Base-by-base conservation (phyloP, 1,284 basidiomycete genomes). In the Cryptococcus sp. region DNA sequence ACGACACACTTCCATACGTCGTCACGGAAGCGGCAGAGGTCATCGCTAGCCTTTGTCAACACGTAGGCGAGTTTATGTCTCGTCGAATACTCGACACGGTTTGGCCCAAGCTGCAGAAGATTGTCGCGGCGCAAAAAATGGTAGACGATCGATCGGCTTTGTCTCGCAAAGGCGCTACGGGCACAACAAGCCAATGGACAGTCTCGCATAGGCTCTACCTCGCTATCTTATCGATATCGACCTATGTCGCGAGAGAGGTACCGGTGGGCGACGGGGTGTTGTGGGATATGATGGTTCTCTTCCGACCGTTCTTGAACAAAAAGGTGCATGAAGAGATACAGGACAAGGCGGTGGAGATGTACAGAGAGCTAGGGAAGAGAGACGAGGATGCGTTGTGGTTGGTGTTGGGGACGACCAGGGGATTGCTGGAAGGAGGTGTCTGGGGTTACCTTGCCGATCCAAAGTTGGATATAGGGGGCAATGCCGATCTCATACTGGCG, bases 321-420 rank as follows among this genome's bases (percentile, higher is more conserved):
- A 69, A 79, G 43, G 80, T 78, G 3, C 83, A 93, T 54, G 79
- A 79, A 45, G 87, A 90, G 60, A 73, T 94, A 21, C 86, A 88
- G 60, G 63, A 62, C 1, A 78, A 73, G 59, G 87, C 86, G 22
- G 75, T 79, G 53, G 75, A 77, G 32, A 67, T 94, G 46, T 94
- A 87, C 66, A 52, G 64, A 3, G 79, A 79, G 18, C 75, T 89
- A 33, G 77, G 73, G 22, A 67, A 62, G 53, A 76, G 80, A 16
- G 87, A 93, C 59, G 78, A 77, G 35, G 91, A 94, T 71, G 80
- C 82, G 1, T 82, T 92, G 4, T 94, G 90, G 90, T 66, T 92
- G 33, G 82, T 78, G 7, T 72, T 94, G 28, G 9, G 14, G 28
- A 31, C 28, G 28, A 31, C 28, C 28, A 31, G 28, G 28, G 28